Conservation (phyloP, 1,284 basidiomycete species). For the Ceratobasidium sp. region DNA sequence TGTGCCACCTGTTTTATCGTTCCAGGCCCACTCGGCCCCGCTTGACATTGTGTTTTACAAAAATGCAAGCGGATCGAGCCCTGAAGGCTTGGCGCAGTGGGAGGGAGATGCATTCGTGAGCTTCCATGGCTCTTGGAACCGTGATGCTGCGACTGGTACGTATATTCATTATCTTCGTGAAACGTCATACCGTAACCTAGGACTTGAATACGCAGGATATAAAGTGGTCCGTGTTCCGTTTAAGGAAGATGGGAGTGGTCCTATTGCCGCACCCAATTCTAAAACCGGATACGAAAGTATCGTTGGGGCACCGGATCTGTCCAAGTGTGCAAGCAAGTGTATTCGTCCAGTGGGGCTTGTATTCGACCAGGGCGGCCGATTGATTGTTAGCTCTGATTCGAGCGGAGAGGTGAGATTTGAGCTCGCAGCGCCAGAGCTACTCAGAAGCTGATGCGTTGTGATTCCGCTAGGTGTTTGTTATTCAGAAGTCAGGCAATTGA, state of each 20-base stretch:
- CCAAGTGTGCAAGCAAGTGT: conserved; percentile 29
- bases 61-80: not conserved
- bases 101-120: conserved; percentile 42
- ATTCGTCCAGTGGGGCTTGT: conserved; percentile 42
- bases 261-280: conserved; percentile 11
- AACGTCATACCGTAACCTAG: no score
- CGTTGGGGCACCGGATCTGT: conserved; percentile 12
- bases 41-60: conserved; percentile 42
- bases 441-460: not conserved
- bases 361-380: conserved; percentile 27
- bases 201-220: conserved; percentile 1
- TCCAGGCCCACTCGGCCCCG: conserved; percentile 41
- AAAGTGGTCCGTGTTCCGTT: conserved; percentile 22
- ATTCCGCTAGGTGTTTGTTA: not conserved
- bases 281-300: conserved; percentile 23
- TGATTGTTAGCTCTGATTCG: conserved; percentile 38
- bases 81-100: conserved; percentile 15
- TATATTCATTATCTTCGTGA: not conserved
- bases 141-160: conserved; percentile 31
- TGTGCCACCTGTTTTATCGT: conserved; percentile 18
- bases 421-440: not conserved
- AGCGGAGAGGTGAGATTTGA: conserved; percentile 38
- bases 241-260: conserved; percentile 1
- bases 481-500: not conserved
- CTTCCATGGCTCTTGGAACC: conserved; percentile 47